A percentile compares a stretch with the other conserved stretches of the same genome.
phyloP scores from a whole-genome alignment of 2,329 filamentous ascomycete species.

The Colletotrichum tropicicola region DNA sequence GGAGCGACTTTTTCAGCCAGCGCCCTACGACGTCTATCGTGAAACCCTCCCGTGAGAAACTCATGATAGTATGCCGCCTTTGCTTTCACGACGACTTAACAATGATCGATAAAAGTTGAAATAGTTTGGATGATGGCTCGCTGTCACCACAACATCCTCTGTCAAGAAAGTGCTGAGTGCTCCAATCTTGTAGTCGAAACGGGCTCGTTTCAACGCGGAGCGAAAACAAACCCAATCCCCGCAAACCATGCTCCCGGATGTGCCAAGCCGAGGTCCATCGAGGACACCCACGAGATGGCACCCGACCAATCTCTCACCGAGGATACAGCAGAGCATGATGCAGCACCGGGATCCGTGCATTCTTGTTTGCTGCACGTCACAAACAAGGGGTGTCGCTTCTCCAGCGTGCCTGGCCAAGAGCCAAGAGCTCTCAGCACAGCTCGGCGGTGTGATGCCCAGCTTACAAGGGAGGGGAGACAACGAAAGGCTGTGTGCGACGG shows the following conservation, averaged over 20 bases:
- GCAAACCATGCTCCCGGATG: not conserved
- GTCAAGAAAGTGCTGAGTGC: no score
- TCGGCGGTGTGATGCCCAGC: not conserved
- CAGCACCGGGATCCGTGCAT: not conserved
- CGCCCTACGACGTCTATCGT: conserved; percentile 34
- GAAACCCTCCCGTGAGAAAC: conserved; percentile 34
- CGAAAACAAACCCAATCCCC: not conserved
- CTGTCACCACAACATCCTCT: no score
- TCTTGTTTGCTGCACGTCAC: not conserved
- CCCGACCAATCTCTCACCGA: not conserved
- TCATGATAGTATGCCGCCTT: not conserved
- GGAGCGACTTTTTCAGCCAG: conserved; percentile 30
- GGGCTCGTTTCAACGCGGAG: conserved; percentile 16
- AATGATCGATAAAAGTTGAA: no score
- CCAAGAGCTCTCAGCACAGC: not conserved
- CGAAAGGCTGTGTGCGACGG: not conserved
- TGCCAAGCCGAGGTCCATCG: conserved; percentile 8
- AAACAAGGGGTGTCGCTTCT: not conserved
- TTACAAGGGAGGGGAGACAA: not conserved
- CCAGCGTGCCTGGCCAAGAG: not conserved
- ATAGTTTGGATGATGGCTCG: no score
- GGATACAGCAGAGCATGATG: not conserved
- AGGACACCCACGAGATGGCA: not conserved
- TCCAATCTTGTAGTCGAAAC: conserved; percentile 12
- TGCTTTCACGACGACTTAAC: no score